Evolutionary conservation across 2,329 filamentous ascomycete genomes (phyloP).

Genomic region (Elsinoe arachidis): DNA sequence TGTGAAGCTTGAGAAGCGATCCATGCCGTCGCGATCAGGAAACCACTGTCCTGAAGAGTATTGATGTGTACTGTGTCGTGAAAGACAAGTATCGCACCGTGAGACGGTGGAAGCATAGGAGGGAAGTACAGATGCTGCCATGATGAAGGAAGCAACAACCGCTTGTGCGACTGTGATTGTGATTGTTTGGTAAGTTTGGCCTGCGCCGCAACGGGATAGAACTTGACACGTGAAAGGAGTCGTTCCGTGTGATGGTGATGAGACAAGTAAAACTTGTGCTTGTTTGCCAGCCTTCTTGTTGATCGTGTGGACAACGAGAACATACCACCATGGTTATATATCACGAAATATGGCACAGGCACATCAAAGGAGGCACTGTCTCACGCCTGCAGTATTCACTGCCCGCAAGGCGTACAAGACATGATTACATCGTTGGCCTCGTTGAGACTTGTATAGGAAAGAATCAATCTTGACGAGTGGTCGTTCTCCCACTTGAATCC

Average conservation of each 20-base stretch:
- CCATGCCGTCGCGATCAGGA: background rate
- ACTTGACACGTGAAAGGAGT: background rate
- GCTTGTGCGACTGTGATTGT: background rate
- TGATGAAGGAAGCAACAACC: background rate
- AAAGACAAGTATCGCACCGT: slow-evolving; percentile 3
- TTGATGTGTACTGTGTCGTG: background rate
- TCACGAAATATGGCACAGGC: no score
- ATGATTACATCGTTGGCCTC: no score
- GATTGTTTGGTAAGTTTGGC: background rate
- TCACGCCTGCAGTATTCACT: no score
- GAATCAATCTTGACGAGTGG: no score
- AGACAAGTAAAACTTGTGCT: no score
- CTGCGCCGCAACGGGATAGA: background rate
- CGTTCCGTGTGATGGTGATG: no score
- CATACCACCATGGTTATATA: background rate
- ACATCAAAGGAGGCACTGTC: no score
- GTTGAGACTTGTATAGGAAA: no score
- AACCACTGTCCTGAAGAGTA: background rate
- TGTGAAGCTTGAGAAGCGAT: background rate
- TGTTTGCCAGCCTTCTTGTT: background rate
- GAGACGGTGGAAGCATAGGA: background rate
- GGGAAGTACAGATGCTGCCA: background rate
- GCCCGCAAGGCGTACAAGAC: no score
- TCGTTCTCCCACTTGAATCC: no score
- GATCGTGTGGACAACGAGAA: background rate